Base-by-base conservation (phyloP, 2,329 filamentous ascomycete genomes). In the Fusarium brevicatenulatum region DNA sequence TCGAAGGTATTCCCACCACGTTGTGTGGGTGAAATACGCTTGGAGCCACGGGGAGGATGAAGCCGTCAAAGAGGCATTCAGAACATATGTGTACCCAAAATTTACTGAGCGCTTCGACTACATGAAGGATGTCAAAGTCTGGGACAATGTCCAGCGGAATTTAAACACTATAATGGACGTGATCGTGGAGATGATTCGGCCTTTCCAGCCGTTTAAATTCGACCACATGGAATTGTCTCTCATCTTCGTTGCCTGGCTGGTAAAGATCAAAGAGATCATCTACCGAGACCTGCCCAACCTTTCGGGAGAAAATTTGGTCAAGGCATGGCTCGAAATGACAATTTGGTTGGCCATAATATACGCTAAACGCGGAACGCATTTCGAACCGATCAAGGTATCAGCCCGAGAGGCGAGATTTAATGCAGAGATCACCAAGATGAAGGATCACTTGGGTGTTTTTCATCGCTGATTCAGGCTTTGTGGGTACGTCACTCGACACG, bases 191-290 rank as follows among this genome's bases (percentile, higher is more conserved):
- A 12, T 19, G 1, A 28, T 25, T 4, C 25, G 4, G 5, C 23
- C 12, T 9, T 8, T 4, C 5, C 7, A 28, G 11, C 43, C 43
- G 0, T 46, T 15, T 0, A 12, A 3, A 3, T 46, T 46, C 1
- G 9, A 46, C 4, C 5, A 5, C 0, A 19, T 13, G 5, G 43
- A 28, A 2, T 0, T 28, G 1, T 12, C 7, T 12, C 12, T 46
- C 8, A 28, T 28, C 19, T 46, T 46, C 19, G 43, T 46, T 46
- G 43, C 43, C 18, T 46, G 23, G 18, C 43, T 46, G 18, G 28
- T 28, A 12, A 46, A 46, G 18, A 28, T 3, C 4, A 46, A 15
- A 19, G 12, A 46, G 5, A 9, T 46, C 0, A 46, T 46, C 12
- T 21, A 13, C 5, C 18, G 43, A 0, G 12, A 46, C 18, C 18